A percentile compares a stretch with the other conserved stretches of the same genome.
These are phyloP conservation scores for Russula griseocarnosa DNA, from an alignment of 768 basidiomycete species.

Conservation along the genomic window DNA sequence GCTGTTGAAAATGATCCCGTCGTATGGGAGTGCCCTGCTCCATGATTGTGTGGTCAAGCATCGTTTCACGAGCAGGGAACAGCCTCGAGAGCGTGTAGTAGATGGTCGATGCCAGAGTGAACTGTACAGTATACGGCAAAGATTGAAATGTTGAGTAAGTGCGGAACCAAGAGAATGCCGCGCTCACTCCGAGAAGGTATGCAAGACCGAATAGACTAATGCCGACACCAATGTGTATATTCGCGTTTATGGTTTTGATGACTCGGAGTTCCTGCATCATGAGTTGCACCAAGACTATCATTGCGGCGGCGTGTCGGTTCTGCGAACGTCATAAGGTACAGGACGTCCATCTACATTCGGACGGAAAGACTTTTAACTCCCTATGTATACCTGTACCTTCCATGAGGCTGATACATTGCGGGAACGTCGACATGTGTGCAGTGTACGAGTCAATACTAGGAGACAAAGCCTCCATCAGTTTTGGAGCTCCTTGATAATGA, in stretches of 20 bases:
- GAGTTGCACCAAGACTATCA: slow-evolving; percentile 64
- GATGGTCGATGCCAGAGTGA: slow-evolving; percentile 22
- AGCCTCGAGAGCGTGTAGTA: slow-evolving; percentile 22
- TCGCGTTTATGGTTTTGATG: slow-evolving; percentile 65
- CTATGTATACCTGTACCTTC: slow-evolving; percentile 68
- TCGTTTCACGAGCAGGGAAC: slow-evolving; percentile 25
- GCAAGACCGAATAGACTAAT: slow-evolving; percentile 61
- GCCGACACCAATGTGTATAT: slow-evolving; percentile 56
- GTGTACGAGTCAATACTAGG: slow-evolving; percentile 76
- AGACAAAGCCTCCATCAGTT: background rate
- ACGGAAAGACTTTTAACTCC: slow-evolving; percentile 57
- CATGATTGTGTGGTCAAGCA: slow-evolving; percentile 24
- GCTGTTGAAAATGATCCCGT: background rate
- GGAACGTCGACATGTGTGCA: slow-evolving; percentile 70
- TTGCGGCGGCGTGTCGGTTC: slow-evolving; percentile 78
- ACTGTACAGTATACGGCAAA: slow-evolving; percentile 3
- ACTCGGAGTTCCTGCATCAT: slow-evolving; percentile 75
- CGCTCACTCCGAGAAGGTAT: slow-evolving; percentile 66
- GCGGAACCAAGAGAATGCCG: background rate
- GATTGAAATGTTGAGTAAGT: background rate
- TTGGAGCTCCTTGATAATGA: background rate
- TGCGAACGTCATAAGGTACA: slow-evolving; percentile 31
- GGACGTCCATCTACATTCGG: too few relatives aligned
- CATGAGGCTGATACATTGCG: slow-evolving; percentile 76
- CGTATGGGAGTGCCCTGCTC: background rate